A percentile compares a stretch with the other conserved stretches of the same genome.
Evolutionary conservation across 129 eudicot species (phyloP).

Genomic region (Sambucus nigra): DNA sequence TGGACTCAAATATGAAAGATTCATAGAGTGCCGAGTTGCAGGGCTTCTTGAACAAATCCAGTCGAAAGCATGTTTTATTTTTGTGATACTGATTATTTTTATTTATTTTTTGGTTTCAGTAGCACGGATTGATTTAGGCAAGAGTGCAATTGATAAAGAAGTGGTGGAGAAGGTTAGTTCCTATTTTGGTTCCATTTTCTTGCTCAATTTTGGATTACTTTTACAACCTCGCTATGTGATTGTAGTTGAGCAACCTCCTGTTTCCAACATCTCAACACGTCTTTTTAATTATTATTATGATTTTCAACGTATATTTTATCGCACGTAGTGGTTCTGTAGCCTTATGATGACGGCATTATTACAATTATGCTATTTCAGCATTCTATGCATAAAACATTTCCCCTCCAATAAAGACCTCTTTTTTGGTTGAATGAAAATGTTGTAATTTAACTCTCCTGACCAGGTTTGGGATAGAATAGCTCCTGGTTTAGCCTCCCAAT

Average conservation of each 20-base stretch:
- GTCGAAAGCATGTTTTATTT: background rate
- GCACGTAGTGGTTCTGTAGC: no score
- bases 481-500: constrained; percentile 72
- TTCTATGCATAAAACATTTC: no score
- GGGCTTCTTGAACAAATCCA: background rate
- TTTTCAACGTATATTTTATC: no score
- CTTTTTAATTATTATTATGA: no score
- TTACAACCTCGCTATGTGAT: no score
- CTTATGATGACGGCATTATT: no score
- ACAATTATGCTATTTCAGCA: no score
- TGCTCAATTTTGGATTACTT: no score
- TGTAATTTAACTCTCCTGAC: background rate
- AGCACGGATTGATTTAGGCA: constrained; percentile 60
- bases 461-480: constrained; percentile 96
- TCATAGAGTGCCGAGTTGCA: background rate
- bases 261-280: no score
- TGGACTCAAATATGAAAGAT: background rate
- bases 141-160: constrained; percentile 65
- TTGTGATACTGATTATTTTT: background rate
- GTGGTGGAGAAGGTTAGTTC: constrained; percentile 81
- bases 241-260: no score
- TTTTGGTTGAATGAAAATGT: background rate
- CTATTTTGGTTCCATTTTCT: background rate
- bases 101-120: constrained; percentile 33
- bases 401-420: background rate